Conservation (phyloP, 371 early-diverging fungal genomes). For the Sporodiniella umbellata region DNA sequence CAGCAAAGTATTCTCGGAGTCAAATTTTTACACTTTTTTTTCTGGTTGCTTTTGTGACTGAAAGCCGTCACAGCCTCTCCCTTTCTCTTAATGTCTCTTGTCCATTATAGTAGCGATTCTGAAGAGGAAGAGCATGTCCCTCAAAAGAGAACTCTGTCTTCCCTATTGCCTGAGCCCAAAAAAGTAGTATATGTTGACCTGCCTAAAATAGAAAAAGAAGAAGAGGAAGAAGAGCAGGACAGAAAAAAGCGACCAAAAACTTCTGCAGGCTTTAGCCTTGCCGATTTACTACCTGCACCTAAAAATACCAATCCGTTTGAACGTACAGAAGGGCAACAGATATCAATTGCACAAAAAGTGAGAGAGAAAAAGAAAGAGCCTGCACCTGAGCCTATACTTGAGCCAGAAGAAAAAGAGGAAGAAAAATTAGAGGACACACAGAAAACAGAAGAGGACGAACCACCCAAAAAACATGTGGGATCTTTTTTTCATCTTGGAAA, state of each 20-base stretch:
- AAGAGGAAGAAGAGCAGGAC: constrained; percentile 16
- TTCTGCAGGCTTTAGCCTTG: constrained; percentile 16
- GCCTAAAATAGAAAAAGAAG: constrained; percentile 14
- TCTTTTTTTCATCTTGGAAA: constrained; percentile 35
- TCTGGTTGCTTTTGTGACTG: constrained; percentile 10
- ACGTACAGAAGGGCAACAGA: constrained; percentile 12
- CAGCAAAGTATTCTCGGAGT: too few species aligned
- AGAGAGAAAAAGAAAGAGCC: constrained; percentile 9
- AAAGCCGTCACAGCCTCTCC: constrained; percentile 6
- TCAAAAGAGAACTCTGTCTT: constrained; percentile 9
- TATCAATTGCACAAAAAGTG: constrained; percentile 8
- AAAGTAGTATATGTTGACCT: constrained; percentile 30
- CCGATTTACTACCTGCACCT: constrained; percentile 34
- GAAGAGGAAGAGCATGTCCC: constrained; percentile 3
- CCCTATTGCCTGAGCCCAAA: constrained; percentile 12
- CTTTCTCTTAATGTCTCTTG: constrained; percentile 16
- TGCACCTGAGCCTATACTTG: neutral
- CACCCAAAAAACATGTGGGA: constrained; percentile 14
- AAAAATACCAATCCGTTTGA: constrained; percentile 8
- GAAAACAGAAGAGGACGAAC: too few species aligned
- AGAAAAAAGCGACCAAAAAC: constrained; percentile 20
- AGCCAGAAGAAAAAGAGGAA: constrained; percentile 11
- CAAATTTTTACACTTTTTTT: too few species aligned
- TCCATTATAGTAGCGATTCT: constrained; percentile 24
- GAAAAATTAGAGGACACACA: constrained; percentile 17